Conservation (phyloP, 208 protist genomes). For the Perkinsela sp. region DNA sequence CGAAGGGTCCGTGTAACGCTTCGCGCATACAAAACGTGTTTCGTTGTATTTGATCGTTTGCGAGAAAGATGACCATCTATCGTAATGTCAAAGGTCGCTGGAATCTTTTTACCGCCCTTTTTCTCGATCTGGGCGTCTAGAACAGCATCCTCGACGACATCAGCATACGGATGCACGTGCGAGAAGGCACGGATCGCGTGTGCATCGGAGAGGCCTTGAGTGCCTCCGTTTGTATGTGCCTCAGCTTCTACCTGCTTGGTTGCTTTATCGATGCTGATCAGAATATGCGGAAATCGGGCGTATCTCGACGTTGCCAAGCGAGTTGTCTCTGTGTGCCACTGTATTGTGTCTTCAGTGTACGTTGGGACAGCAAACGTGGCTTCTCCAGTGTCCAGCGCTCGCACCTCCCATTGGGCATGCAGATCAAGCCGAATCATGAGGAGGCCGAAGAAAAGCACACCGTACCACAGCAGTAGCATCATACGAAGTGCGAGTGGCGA, state of each 20-base stretch:
- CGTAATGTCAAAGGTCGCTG: neutral
- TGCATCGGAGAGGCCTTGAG: no score
- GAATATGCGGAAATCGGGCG: neutral
- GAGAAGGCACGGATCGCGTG: no score
- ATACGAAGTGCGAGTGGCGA: neutral
- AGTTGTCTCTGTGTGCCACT: neutral
- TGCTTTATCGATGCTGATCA: neutral
- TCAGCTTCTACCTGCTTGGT: neutral
- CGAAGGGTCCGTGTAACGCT: neutral
- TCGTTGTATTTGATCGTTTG: neutral
- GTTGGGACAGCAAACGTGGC: neutral
- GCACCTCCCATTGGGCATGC: neutral
- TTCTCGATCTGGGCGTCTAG: neutral
- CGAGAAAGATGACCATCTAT: neutral
- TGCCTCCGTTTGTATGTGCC: neutral
- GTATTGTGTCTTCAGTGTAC: neutral
- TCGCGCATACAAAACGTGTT: neutral
- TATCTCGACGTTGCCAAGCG: neutral
- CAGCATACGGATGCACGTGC: no score
- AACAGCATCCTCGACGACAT: neutral
- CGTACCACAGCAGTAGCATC: neutral
- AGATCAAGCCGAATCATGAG: neutral
- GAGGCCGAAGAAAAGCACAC: neutral
- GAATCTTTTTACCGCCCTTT: neutral
- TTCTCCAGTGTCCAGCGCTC: neutral